Evolutionary conservation across 2,329 filamentous ascomycete genomes (phyloP).

Genomic region (Chrysoporthe austroafricana): DNA sequence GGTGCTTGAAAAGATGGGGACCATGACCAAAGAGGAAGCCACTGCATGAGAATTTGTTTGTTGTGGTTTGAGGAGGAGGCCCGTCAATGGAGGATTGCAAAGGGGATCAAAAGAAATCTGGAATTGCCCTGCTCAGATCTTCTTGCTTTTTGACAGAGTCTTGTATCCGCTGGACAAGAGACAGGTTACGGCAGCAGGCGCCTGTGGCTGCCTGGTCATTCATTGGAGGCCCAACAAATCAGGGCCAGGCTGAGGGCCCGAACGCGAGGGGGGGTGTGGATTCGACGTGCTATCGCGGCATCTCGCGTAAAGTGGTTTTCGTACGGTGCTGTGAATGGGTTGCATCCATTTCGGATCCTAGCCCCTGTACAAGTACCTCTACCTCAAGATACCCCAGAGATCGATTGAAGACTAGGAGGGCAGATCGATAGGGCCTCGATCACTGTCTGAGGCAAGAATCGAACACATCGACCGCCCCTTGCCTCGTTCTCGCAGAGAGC

Average conservation of each 20-base stretch:
- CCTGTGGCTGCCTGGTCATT: conserved; percentile 26
- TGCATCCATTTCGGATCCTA: conserved; percentile 21
- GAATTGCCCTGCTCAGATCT: conserved; percentile 18
- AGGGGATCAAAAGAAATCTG: conserved; percentile 14
- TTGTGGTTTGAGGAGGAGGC: conserved; percentile 30
- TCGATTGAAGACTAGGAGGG: background rate
- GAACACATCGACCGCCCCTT: background rate
- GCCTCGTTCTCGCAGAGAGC: background rate
- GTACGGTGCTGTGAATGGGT: conserved; percentile 17
- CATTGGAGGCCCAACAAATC: conserved; percentile 30
- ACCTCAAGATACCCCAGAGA: background rate
- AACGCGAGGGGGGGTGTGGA: conserved; percentile 31
- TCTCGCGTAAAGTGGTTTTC: conserved; percentile 39
- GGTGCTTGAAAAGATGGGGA: conserved; percentile 20
- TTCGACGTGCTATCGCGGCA: conserved; percentile 34
- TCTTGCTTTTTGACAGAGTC: conserved; percentile 31
- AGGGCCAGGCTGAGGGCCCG: conserved; percentile 18
- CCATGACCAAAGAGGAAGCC: conserved; percentile 19
- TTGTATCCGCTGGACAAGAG: conserved; percentile 10
- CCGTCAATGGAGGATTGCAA: conserved; percentile 27
- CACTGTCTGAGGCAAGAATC: background rate
- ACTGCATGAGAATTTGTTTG: conserved; percentile 29
- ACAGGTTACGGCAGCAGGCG: conserved; percentile 14
- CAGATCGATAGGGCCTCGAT: background rate
- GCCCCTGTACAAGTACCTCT: conserved; percentile 16